Conservation (phyloP, 805 yeast species). For the Barnettozyma wickerhamii region DNA sequence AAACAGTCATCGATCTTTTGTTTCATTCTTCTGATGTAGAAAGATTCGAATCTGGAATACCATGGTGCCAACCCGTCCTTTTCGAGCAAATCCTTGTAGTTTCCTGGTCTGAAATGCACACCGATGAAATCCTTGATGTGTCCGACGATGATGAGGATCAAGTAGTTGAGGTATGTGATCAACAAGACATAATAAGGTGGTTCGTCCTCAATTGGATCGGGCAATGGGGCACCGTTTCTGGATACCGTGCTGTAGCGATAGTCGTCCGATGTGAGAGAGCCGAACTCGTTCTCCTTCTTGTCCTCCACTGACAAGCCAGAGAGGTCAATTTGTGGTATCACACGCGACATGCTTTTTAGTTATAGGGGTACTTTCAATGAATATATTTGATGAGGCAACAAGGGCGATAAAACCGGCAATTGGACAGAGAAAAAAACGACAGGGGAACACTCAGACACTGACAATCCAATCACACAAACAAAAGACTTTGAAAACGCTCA, state of each 20-base stretch:
- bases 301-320: slow-evolving; percentile 31
- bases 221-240: slow-evolving; percentile 50
- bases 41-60: slow-evolving; percentile 89
- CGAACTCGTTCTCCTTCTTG: slow-evolving; percentile 64
- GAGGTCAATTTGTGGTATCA: slow-evolving; percentile 33
- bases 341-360: slow-evolving; percentile 24
- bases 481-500: too few relatives aligned
- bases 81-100: slow-evolving; percentile 63
- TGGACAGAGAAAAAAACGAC: too few relatives aligned
- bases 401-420: neutral
- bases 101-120: slow-evolving; percentile 60
- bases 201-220: slow-evolving; percentile 66
- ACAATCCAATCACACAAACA: too few relatives aligned
- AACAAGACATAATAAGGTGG: slow-evolving; percentile 81
- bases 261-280: slow-evolving; percentile 59
- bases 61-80: slow-evolving; percentile 93
- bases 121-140: slow-evolving; percentile 89
- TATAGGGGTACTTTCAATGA: slow-evolving; percentile 1
- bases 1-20: slow-evolving; percentile 91
- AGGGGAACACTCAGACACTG: too few relatives aligned
- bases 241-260: slow-evolving; percentile 59
- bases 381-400: neutral
- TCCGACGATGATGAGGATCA: slow-evolving; percentile 82
- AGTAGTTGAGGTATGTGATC: slow-evolving; percentile 80
- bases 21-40: slow-evolving; percentile 89